phyloP scores from a whole-genome alignment of 768 basidiomycete genomes.

The Tylopilus subfusipes region DNA sequence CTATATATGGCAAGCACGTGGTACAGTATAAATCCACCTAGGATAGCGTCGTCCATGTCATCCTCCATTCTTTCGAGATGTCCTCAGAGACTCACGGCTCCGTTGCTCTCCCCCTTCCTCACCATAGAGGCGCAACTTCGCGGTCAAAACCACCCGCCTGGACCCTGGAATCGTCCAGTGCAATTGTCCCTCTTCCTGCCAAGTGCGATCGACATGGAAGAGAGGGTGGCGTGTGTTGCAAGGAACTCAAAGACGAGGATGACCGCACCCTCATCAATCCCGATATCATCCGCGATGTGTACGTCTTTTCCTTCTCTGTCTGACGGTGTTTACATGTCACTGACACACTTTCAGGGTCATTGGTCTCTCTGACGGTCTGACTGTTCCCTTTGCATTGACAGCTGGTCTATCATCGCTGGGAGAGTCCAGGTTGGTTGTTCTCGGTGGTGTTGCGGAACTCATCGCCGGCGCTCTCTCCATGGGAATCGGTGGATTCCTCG shows the following conservation, averaged over 20 bases:
- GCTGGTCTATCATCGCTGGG: constrained; percentile 89
- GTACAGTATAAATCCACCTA: constrained; percentile 8
- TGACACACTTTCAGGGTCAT: constrained; percentile 55
- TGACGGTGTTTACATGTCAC: not conserved
- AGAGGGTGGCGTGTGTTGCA: constrained; percentile 76
- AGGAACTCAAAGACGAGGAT: constrained; percentile 77
- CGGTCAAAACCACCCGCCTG: constrained; percentile 55
- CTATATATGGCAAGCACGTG: not conserved
- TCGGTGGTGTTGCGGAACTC: constrained; percentile 93
- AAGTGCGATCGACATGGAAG: constrained; percentile 57
- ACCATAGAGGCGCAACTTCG: constrained; percentile 3
- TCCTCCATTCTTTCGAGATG: constrained; percentile 14
- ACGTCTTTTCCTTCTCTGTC: constrained; percentile 24
- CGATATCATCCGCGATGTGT: constrained; percentile 86
- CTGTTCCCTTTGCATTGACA: constrained; percentile 88
- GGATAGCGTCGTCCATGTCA: not conserved
- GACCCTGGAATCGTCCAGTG: constrained; percentile 49
- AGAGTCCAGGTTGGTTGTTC: constrained; percentile 84
- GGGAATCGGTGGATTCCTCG: constrained; percentile 98
- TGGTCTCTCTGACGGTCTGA: constrained; percentile 86
- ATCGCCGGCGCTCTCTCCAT: constrained; percentile 96
- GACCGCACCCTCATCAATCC: constrained; percentile 82
- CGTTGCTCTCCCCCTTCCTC: constrained; percentile 21
- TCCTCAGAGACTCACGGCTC: constrained; percentile 13
- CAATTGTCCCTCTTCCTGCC: constrained; percentile 45